phyloP scores from a whole-genome alignment of 345 rosid species.

The Theobroma cacao region DNA sequence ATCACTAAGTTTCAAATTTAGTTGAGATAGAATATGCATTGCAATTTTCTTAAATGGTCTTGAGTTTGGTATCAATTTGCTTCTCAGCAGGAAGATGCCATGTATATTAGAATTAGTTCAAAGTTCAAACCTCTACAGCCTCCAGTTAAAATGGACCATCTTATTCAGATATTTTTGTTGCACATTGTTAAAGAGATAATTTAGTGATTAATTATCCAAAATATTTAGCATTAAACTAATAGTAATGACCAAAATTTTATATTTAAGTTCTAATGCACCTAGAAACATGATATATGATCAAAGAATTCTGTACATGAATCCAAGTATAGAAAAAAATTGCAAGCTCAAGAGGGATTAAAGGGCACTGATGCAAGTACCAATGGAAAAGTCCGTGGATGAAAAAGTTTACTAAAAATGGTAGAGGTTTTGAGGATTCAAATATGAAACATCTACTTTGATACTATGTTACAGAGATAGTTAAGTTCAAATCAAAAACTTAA shows the following conservation, averaged over 20 bases:
- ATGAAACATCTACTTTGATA: not conserved
- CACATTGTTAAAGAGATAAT: not conserved
- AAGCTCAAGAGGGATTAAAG: not conserved
- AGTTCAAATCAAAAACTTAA: not conserved
- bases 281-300: too few species aligned
- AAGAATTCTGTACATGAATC: too few species aligned
- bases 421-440: not conserved
- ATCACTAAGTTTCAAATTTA: not conserved
- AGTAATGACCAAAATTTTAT: not conserved
- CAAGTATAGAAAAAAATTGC: not conserved
- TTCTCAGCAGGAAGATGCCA: too few species aligned
- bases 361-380: not conserved
- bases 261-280: not conserved
- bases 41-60: not conserved
- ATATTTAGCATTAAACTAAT: not conserved
- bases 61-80: too few species aligned
- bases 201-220: not conserved
- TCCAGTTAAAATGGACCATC: not conserved
- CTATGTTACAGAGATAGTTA: not conserved
- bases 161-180: not conserved
- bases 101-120: too few species aligned
- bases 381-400: not conserved
- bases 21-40: not conserved
- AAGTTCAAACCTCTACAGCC: not conserved
- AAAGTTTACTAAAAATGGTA: not conserved